Base-by-base conservation (phyloP, 2,329 filamentous ascomycete genomes). In the Neofusicoccum sp. region DNA sequence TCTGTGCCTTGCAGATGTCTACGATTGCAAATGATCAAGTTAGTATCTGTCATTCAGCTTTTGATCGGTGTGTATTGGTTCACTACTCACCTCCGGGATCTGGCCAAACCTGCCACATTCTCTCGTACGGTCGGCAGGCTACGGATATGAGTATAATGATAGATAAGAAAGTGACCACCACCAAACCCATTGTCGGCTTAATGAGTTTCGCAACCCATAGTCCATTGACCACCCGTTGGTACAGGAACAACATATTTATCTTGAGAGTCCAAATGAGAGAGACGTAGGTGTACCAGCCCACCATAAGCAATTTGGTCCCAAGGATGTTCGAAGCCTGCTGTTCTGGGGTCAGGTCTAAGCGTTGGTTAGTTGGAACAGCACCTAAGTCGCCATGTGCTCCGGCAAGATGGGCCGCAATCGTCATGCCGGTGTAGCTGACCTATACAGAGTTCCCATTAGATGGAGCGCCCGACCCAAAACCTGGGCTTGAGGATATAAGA, bases 171-270 rank as follows among this genome's bases (percentile, higher is more conserved):
- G 20, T 20, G 20, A 20, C 20, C 20, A 20, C 20, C 20, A 76
- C 69, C 2, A 75, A 58, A 0, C 57, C 63, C 68, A 77, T 74
- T 5, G 70, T 60, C 0, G 75, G 75, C 12, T 66, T 63, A 12
- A 78, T 69, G 28, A 75, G 70, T 20, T 68, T 73, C 53, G 76
- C 68, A 0, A 73, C 70, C 69, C 71, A 74, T 0, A 77, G 58
- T 0, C 71, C 70, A 2, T 65, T 67, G 2, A 76, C 71, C 6
- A 78, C 65, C 1, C 75, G 73, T 12, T 67, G 65, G 59, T 76
- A 78, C n/a, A 78, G 72, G 61, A 73, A 77, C 14, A 77, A 57
- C 73, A 78, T 77, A 64, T 75, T 76, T 33, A 78, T 66, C 61
- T 77, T 78, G 53, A 78, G 64, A 0, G 66, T 70, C 76, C 76